Evolutionary conservation across 495 filamentous ascomycete species (phyloP).

Genomic region (Geoglossum glabrum): DNA sequence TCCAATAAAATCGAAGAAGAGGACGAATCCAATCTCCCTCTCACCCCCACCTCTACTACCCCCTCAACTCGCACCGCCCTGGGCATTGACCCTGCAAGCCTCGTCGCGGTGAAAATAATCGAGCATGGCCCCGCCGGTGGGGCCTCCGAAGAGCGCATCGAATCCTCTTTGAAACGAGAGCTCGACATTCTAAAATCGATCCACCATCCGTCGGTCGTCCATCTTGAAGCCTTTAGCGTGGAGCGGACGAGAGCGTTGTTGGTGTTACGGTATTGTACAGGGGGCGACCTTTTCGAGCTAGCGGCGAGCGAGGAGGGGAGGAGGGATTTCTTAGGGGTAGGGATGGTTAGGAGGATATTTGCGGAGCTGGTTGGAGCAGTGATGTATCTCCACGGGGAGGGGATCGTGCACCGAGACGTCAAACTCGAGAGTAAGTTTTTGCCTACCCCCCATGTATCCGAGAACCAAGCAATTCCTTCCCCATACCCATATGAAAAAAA

Average conservation of each 20-base stretch:
- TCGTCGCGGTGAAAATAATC: slow-evolving; percentile 90
- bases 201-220: slow-evolving; percentile 72
- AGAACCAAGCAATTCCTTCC: too few species aligned
- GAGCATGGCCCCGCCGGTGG: slow-evolving; percentile 86
- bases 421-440: slow-evolving; percentile 77
- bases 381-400: slow-evolving; percentile 60
- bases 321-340: slow-evolving; percentile 39
- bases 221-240: slow-evolving; percentile 42
- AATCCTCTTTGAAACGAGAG: slow-evolving; percentile 83
- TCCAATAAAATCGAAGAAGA: slow-evolving; percentile 24
- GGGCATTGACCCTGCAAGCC: slow-evolving; percentile 34
- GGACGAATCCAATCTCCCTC: slow-evolving; percentile 4
- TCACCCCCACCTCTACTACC: not conserved
- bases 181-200: slow-evolving; percentile 77
- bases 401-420: slow-evolving; percentile 90
- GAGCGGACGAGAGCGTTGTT: slow-evolving; percentile 24
- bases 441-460: not conserved
- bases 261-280: slow-evolving; percentile 78
- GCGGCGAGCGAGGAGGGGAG: slow-evolving; percentile 35
- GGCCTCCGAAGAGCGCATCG: slow-evolving; percentile 71
- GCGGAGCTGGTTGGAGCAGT: slow-evolving; percentile 73
- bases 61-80: slow-evolving; percentile 6
- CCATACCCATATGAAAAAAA: slow-evolving; percentile 1
- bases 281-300: slow-evolving; percentile 87
- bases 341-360: slow-evolving; percentile 67